Conservation (phyloP, 306 rosid genomes). For the cucumber (Cucumis sativus) region DNA sequence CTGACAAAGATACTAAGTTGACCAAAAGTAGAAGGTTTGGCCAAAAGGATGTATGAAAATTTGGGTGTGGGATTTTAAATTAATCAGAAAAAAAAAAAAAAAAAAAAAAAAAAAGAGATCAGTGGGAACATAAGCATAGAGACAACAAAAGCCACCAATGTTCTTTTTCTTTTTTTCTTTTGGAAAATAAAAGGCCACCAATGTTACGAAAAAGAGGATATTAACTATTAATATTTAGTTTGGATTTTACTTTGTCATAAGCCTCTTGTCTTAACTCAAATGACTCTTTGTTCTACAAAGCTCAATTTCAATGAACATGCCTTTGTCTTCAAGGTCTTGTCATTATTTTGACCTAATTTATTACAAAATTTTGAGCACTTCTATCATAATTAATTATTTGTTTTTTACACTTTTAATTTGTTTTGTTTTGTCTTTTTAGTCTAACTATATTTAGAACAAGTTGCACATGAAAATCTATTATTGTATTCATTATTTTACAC, state of each 20-base stretch:
- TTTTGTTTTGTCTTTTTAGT: not conserved
- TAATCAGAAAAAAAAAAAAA: conserved; percentile 2
- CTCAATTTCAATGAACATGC: not conserved
- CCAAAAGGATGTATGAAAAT: not conserved
- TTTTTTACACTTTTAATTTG: not conserved
- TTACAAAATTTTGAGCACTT: not conserved
- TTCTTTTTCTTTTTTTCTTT: not conserved
- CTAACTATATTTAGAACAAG: not conserved
- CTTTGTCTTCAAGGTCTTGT: conserved; percentile 1
- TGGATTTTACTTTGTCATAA: conserved; percentile 44
- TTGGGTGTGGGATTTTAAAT: conserved; percentile 3
- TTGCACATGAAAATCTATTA: not conserved
- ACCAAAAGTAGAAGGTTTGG: conserved; percentile 12
- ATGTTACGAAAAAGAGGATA: conserved; percentile 34
- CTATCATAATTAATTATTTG: not conserved
- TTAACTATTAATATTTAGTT: conserved; percentile 12
- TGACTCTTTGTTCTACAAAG: not conserved
- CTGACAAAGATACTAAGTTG: conserved; percentile 70
- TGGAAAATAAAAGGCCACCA: conserved; percentile 31
- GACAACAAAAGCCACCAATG: conserved; percentile 47
- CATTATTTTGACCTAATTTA: not conserved
- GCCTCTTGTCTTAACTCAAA: conserved; percentile 23
- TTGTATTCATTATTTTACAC: not conserved
- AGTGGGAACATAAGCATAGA: conserved; percentile 40
- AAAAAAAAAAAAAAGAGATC: conserved; percentile 11